phyloP scores from a whole-genome alignment of 1,139 yeast species.

The Kodamaea sp. region DNA sequence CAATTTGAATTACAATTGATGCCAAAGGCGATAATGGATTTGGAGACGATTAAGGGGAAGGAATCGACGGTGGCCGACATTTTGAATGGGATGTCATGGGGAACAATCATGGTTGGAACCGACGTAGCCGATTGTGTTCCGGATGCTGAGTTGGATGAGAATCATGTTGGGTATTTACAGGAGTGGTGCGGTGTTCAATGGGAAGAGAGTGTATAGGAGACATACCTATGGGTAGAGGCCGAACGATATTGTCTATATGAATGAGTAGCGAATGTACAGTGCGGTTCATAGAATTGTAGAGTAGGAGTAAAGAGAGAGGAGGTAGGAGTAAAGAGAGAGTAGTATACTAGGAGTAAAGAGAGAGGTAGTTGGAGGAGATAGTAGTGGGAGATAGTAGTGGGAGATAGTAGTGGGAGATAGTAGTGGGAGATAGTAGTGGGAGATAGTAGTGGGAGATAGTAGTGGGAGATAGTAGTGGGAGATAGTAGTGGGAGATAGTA shows the following conservation, averaged over 20 bases:
- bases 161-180: slow-evolving; percentile 77
- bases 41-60: slow-evolving; percentile 49
- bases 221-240: too few species aligned
- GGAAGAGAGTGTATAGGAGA: slow-evolving; percentile 57
- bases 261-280: too few species aligned
- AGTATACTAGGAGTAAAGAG: background rate
- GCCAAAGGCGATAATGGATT: slow-evolving; percentile 87
- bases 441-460: background rate
- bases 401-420: background rate
- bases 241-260: slow-evolving; percentile 14
- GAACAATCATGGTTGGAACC: slow-evolving; percentile 82
- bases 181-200: slow-evolving; percentile 96
- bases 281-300: too few species aligned
- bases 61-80: slow-evolving; percentile 38
- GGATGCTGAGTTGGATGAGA: slow-evolving; percentile 46
- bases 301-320: too few species aligned
- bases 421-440: background rate
- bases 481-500: background rate
- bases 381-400: background rate
- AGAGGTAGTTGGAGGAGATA: background rate
- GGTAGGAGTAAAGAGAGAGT: background rate
- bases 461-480: too few species aligned
- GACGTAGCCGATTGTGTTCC: slow-evolving; percentile 72
- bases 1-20: slow-evolving; percentile 83
- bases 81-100: slow-evolving; percentile 93